A percentile compares a stretch with the other conserved stretches of the same genome.
Conservation (phyloP, 202 grass and related monocot genomes). For the Dendrocalamus latiflorus region DNA sequence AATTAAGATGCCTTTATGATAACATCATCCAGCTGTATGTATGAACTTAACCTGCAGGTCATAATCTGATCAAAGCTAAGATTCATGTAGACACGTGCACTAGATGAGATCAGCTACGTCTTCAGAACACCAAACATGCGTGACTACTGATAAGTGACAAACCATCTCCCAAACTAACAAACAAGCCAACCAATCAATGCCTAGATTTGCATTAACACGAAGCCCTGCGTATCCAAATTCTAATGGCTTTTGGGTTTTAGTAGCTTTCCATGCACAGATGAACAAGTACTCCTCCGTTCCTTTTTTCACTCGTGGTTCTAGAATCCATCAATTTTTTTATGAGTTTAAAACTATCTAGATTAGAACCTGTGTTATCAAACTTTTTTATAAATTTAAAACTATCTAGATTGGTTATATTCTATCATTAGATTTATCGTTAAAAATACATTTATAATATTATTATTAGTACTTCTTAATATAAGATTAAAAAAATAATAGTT, state of each 20-base stretch:
- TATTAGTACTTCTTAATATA: no score
- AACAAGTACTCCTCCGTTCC: no score
- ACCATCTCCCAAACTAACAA: not conserved
- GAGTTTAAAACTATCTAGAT: no score
- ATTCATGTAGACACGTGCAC: not conserved
- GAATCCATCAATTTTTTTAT: no score
- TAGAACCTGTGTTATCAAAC: no score
- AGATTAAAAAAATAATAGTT: no score
- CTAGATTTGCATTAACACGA: not conserved
- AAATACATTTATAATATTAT: no score
- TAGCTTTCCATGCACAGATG: not conserved
- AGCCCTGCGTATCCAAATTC: not conserved
- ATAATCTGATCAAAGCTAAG: not conserved
- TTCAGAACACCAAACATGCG: not conserved
- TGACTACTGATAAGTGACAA: not conserved
- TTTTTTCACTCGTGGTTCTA: no score
- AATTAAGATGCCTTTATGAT: not conserved
- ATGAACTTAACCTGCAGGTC: not conserved
- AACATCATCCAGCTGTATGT: not conserved
- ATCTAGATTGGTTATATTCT: no score
- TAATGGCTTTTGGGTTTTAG: not conserved
- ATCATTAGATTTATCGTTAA: no score
- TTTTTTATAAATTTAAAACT: no score
- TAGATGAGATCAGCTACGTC: not conserved
- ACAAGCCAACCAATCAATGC: not conserved